Evolutionary conservation across 2,329 filamentous ascomycete species (phyloP), one percentile per base, ranked within the genome.

Genomic region (Colletotrichum magnum): DNA sequence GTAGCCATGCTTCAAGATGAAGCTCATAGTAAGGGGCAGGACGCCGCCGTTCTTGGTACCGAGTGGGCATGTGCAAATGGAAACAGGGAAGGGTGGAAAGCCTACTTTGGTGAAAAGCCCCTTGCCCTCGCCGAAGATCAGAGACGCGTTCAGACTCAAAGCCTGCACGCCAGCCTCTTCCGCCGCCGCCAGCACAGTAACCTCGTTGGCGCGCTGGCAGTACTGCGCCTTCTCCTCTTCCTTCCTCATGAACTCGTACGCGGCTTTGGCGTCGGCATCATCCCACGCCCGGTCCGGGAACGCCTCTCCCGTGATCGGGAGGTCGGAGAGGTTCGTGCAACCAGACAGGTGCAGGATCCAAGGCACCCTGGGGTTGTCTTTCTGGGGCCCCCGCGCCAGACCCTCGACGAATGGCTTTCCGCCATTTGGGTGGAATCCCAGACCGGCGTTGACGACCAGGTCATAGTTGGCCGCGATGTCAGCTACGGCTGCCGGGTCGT

Each of bases 311-410:
- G 69, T 71, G 24, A 71, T 9, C 0, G 69, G 69, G 43, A 39
- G 53, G 50, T 71, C 69, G 9, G 45, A 57, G 4, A 71, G 51
- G 47, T 71, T 71, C n/a, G 69, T 58, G 47, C 69, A 71, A 12
- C 69, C 65, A 2, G 64, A 57, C 36, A 71, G 62, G 12, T 71
- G 60, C 9, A 71, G 57, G 4, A 71, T 41, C 69, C 69, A 71
- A 1, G 69, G 65, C 10, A 57, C 15, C 45, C 9, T 47, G 2
- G 54, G 45, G 13, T 58, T 47, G 3, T 32, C 62, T 5, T 26
- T 21, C 57, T 68, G 60, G 32, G 54, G 7, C 26, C 36, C 28
- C 10, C 59, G 48, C 7, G 50, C 59, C 28, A 63, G 50, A 4
- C 59, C 59, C 21, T 63, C 32, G 0, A 72, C 68, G 32, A 71